Percentiles rank a stretch among this genome's conserved stretches.
phyloP scores from a whole-genome alignment of 306 rosid species.

The Castanea mollissima region DNA sequence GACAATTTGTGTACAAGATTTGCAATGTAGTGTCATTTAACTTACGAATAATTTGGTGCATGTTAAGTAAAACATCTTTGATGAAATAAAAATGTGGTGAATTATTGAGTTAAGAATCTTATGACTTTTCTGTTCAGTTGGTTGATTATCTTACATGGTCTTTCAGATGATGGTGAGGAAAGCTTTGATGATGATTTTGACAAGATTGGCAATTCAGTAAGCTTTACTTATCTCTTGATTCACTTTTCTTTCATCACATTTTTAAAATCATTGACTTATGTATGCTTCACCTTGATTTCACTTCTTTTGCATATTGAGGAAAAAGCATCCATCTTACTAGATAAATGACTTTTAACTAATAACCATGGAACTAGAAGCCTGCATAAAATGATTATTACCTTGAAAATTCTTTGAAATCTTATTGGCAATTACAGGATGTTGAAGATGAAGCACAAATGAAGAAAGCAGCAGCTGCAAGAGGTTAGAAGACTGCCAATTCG shows the following conservation, averaged over 20 bases:
- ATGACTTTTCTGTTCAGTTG: conserved; percentile 7
- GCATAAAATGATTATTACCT: neutral
- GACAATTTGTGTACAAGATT: neutral
- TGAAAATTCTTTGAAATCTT: conserved; percentile 2
- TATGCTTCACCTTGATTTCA: neutral
- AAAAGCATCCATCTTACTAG: neutral
- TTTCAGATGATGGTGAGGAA: conserved; percentile 79
- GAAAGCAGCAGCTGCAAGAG: conserved; percentile 36
- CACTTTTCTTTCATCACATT: neutral
- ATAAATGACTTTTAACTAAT: neutral
- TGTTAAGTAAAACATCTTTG: neutral
- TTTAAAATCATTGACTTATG: neutral
- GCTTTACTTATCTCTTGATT: conserved; percentile 24
- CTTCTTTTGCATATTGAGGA: neutral
- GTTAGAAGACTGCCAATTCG: conserved; percentile 14
- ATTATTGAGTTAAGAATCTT: no score
- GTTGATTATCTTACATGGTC: conserved; percentile 18
- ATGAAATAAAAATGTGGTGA: no score
- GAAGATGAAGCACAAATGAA: conserved; percentile 70
- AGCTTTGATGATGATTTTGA: conserved; percentile 96
- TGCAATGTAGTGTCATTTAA: neutral
- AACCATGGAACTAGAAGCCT: neutral
- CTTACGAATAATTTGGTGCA: neutral
- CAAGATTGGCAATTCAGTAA: conserved; percentile 91
- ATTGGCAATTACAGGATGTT: conserved; percentile 63